phyloP scores from a whole-genome alignment of 2,329 filamentous ascomycete species.

The Sclerotinia borealis region DNA sequence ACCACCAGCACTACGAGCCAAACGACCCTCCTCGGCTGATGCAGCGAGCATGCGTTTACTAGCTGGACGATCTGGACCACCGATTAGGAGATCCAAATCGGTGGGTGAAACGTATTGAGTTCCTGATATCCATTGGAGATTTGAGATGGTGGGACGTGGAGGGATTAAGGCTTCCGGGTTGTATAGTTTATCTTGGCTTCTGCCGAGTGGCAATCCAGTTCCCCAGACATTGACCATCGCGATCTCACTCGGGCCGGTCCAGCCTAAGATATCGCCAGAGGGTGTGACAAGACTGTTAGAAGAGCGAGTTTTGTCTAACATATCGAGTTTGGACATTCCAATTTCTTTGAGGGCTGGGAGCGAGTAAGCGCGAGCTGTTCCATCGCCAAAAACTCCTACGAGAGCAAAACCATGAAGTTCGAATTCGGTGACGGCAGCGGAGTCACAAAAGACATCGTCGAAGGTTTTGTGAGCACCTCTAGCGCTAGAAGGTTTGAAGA shows the following conservation, averaged over 20 bases:
- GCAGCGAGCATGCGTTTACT: conserved; percentile 85
- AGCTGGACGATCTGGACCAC: conserved; percentile 79
- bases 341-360: conserved; percentile 88
- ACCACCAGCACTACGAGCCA: conserved; percentile 39
- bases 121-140: conserved; percentile 92
- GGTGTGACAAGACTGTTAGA: conserved; percentile 64
- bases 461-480: conserved; percentile 93
- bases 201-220: conserved; percentile 57
- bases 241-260: conserved; percentile 83
- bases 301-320: conserved; percentile 69
- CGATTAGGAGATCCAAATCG: conserved; percentile 86
- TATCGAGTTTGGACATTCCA: conserved; percentile 57
- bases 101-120: conserved; percentile 83
- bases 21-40: conserved; percentile 65
- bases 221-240: conserved; percentile 83
- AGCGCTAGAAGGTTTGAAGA: conserved; percentile 76
- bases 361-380: conserved; percentile 71
- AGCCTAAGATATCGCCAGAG: conserved; percentile 78
- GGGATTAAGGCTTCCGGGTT: conserved; percentile 71
- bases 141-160: conserved; percentile 85
- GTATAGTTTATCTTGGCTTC: conserved; percentile 64
- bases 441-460: conserved; percentile 73
- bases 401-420: conserved; percentile 72
- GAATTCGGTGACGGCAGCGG: conserved; percentile 69
- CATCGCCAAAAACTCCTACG: conserved; percentile 79